Evolutionary conservation across 768 basidiomycete species (phyloP).

Genomic region (Suillus sp.): DNA sequence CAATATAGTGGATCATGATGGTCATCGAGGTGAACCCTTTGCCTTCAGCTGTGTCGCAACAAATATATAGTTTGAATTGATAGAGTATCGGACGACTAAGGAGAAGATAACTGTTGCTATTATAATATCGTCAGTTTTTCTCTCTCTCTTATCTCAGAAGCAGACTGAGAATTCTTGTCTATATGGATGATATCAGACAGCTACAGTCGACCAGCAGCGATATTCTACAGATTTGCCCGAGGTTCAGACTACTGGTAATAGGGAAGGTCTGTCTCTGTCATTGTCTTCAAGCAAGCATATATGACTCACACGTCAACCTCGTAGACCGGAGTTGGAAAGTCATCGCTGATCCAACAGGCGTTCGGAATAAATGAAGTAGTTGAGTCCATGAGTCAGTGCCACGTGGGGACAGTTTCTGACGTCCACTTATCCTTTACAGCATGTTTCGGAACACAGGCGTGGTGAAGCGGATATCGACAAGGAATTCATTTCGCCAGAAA

Average conservation of each 20-base stretch:
- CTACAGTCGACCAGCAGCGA: slow-evolving; percentile 9
- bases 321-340: slow-evolving; percentile 14
- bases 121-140: neutral
- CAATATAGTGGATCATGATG: neutral
- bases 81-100: neutral
- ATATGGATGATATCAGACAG: slow-evolving; percentile 9
- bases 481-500: slow-evolving; percentile 18
- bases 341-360: slow-evolving; percentile 12
- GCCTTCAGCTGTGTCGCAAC: neutral
- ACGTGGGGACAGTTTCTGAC: neutral
- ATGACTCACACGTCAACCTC: neutral
- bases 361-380: slow-evolving; percentile 13
- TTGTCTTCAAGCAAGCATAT: neutral
- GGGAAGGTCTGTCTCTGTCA: slow-evolving; percentile 10
- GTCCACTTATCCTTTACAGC: neutral
- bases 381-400: neutral
- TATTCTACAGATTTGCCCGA: slow-evolving; percentile 11
- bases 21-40: slow-evolving; percentile 6
- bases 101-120: slow-evolving; percentile 7
- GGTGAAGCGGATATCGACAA: slow-evolving; percentile 18
- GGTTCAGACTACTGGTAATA: slow-evolving; percentile 14
- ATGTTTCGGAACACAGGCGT: slow-evolving; percentile 6
- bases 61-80: neutral
- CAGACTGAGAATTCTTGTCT: neutral
- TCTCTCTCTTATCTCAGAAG: neutral